Evolutionary conservation across 768 basidiomycete genomes (phyloP), one percentile per base, ranked within the genome.

Genomic region (Leccinum rimulosum): DNA sequence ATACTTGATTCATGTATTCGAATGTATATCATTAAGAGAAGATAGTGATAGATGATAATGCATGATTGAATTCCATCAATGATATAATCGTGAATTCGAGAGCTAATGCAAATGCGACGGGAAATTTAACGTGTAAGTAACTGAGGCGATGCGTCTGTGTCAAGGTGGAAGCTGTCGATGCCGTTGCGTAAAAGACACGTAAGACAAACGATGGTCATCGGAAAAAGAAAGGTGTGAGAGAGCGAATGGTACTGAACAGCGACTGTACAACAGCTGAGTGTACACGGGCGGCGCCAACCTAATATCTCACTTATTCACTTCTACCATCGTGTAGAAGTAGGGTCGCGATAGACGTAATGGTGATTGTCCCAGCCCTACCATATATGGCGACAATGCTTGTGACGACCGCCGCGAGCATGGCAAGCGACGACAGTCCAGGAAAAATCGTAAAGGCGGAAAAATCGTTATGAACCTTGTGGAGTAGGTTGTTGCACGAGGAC

Each of bases 401-500:
- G 56, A 53, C 53, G 45, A 28, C 25, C 31, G 19, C 40, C 52
- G 43, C 33, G 49, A 54, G 70, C 50, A 56, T 53, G 54, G 43
- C 59, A 30, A 22, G 54, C 51, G 50, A 55, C 54, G 56, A 57
- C 36, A 27, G 36, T 57, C 59, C 60, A 55, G 25, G 31, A 30
- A 9, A 57, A 50, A 57, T 35, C 60, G 49, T 50, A 30, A 38
- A 49, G 38, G 28, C n/a, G 25, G 53, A 60, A 40, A 31, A 53
- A 9, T 30, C 40, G 57, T 33, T 64, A 87, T 69, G 84, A 82
- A 36, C 86, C 86, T 66, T 88, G 88, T 14, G 88, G 88, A 25
- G 88, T 89, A 36, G 87, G 85, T 66, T 87, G 88, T 62, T 89
- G 86, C 40, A 88, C 78, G 55, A 84, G 81, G 51, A 84, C 77